Percentiles rank a stretch among this genome's conserved stretches.
These are phyloP conservation scores for Alternaria rosae DNA, from an alignment of 2,329 filamentous ascomycete species.

Conservation along the genomic window DNA sequence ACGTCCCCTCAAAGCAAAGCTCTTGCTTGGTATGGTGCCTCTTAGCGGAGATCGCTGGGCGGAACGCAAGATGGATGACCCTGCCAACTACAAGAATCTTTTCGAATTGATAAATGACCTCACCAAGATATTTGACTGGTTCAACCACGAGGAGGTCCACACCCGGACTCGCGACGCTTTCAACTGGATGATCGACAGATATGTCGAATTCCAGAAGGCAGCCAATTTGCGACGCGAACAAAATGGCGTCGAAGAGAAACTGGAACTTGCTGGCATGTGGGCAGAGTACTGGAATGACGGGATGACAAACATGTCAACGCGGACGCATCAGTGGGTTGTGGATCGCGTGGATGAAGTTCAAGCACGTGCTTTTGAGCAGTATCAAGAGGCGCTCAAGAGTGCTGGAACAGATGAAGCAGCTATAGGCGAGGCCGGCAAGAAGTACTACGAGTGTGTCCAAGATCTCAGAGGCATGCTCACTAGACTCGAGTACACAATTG, in stretches of 20 bases:
- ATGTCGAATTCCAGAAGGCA: constrained; percentile 20
- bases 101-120: constrained; percentile 26
- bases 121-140: constrained; percentile 18
- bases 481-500: constrained; percentile 15
- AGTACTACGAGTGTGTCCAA: constrained; percentile 22
- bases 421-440: constrained; percentile 18
- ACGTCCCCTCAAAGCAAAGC: constrained; percentile 17
- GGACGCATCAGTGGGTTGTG: constrained; percentile 27
- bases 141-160: constrained; percentile 9
- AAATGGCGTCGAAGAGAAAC: constrained; percentile 11
- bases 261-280: constrained; percentile 29
- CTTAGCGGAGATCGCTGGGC: constrained; percentile 25
- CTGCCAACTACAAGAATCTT: constrained; percentile 22
- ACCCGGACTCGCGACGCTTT: constrained; percentile 9
- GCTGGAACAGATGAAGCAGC: not conserved
- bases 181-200: constrained; percentile 18
- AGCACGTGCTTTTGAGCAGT: not conserved
- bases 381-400: not conserved
- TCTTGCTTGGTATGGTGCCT: constrained; percentile 27
- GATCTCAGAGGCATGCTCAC: constrained; percentile 16
- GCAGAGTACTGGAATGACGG: constrained; percentile 22
- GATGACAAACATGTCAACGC: constrained; percentile 15
- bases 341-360: constrained; percentile 27
- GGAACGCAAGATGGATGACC: constrained; percentile 27
- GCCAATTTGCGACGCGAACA: constrained; percentile 22